Conservation (phyloP, 2,329 filamentous ascomycete genomes). For the Zalaria sp. region DNA sequence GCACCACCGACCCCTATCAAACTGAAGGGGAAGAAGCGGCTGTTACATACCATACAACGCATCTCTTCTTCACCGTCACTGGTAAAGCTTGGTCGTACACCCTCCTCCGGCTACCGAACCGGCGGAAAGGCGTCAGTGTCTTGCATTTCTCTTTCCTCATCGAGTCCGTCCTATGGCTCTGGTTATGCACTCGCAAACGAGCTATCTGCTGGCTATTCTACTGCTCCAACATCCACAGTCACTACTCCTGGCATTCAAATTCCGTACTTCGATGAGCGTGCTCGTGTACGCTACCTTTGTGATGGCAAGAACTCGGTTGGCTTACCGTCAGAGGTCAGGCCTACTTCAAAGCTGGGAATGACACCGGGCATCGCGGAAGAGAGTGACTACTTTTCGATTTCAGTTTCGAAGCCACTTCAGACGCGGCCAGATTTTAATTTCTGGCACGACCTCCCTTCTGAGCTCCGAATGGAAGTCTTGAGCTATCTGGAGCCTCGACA, state of each 20-base stretch:
- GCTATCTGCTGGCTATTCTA: conserved; percentile 41
- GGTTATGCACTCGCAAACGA: conserved; percentile 32
- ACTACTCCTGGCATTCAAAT: conserved; percentile 30
- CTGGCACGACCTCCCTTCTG: conserved; percentile 69
- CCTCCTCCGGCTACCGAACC: conserved; percentile 53
- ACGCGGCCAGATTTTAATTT: conserved; percentile 44
- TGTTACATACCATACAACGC: conserved; percentile 62
- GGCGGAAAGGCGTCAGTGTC: conserved; percentile 49
- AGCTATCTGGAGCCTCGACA: conserved; percentile 65
- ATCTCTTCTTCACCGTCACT: conserved; percentile 72
- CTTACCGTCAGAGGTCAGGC: conserved; percentile 49
- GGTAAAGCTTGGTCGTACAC: conserved; percentile 45
- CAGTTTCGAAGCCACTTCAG: conserved; percentile 13
- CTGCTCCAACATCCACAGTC: conserved; percentile 38
- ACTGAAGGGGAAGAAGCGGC: conserved; percentile 52
- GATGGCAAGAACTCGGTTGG: conserved; percentile 41
- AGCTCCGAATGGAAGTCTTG: conserved; percentile 68
- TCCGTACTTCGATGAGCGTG: conserved; percentile 37
- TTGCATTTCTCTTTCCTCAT: conserved; percentile 46
- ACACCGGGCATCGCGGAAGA: conserved; percentile 16
- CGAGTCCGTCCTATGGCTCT: conserved; percentile 34
- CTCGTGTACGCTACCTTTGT: conserved; percentile 36
- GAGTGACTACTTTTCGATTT: conserved; percentile 14
- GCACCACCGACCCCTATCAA: conserved; percentile 24
- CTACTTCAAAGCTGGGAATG: conserved; percentile 22